These are phyloP conservation scores for Chamaecrista fasciculata DNA, from an alignment of 306 rosid species.

Conservation along the genomic window DNA sequence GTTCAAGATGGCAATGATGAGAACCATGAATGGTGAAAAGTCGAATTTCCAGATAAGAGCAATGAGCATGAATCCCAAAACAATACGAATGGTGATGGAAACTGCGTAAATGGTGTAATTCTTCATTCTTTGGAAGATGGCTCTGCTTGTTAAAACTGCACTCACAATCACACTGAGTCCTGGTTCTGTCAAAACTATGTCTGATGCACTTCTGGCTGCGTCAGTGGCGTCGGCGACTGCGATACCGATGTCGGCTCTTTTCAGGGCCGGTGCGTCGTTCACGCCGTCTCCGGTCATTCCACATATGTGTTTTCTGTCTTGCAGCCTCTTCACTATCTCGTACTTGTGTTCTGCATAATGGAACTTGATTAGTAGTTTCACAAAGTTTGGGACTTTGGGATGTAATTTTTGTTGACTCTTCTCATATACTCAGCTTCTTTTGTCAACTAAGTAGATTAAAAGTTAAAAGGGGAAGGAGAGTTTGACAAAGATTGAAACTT, in stretches of 20 bases:
- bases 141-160: conserved; percentile 77
- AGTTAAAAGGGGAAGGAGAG: no score
- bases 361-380: no score
- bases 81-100: conserved; percentile 74
- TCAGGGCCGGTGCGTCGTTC: conserved; percentile 77
- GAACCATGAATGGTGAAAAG: conserved; percentile 83
- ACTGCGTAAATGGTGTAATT: conserved; percentile 83
- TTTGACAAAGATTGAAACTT: no score
- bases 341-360: conserved; percentile 81
- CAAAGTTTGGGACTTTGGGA: no score
- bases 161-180: conserved; percentile 74
- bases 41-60: conserved; percentile 81
- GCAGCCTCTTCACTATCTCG: conserved; percentile 75
- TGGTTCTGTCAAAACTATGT: conserved; percentile 77
- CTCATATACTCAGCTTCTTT: no score
- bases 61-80: conserved; percentile 62
- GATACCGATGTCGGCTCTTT: conserved; percentile 76
- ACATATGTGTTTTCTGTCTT: conserved; percentile 64
- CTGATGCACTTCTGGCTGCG: conserved; percentile 75
- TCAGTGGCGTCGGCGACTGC: conserved; percentile 86
- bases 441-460: no score
- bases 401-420: no score
- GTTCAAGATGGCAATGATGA: conserved; percentile 74
- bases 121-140: conserved; percentile 86
- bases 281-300: conserved; percentile 93